Conservation (phyloP, 441 rosid species). For the Erodium trifolium region DNA sequence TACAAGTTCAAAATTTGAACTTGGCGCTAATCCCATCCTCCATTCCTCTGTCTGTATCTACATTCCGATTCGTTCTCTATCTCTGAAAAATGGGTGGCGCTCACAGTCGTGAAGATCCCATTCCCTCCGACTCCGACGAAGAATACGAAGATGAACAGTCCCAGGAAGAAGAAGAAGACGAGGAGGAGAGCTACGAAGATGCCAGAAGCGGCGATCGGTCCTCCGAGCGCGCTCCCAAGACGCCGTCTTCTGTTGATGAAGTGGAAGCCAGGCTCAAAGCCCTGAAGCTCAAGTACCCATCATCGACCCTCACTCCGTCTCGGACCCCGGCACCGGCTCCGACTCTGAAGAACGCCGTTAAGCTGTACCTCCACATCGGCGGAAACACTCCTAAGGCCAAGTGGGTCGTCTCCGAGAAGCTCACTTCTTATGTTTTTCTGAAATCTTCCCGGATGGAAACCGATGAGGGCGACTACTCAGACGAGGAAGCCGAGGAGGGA, state of each 20-base stretch:
- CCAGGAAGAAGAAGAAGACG: slow-evolving; percentile 28
- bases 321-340: slow-evolving; percentile 23
- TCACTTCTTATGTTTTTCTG: slow-evolving; percentile 15
- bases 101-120: slow-evolving; percentile 77
- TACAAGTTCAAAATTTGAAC: slow-evolving; percentile 52
- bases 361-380: slow-evolving; percentile 25
- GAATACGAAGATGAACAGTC: slow-evolving; percentile 31
- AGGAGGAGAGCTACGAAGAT: slow-evolving; percentile 47
- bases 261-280: slow-evolving; percentile 71
- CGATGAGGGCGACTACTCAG: slow-evolving; percentile 23
- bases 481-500: slow-evolving; percentile 31
- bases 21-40: slow-evolving; percentile 33
- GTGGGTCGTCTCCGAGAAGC: slow-evolving; percentile 24
- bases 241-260: slow-evolving; percentile 63
- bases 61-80: neutral
- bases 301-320: slow-evolving; percentile 21
- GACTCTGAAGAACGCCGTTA: slow-evolving; percentile 37
- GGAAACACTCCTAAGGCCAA: slow-evolving; percentile 27
- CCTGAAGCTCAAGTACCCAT: slow-evolving; percentile 70
- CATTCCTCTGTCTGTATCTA: neutral
- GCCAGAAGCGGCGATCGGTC: slow-evolving; percentile 29
- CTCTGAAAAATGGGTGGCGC: slow-evolving; percentile 48
- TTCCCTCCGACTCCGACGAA: slow-evolving; percentile 60
- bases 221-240: slow-evolving; percentile 31
- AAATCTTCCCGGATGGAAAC: slow-evolving; percentile 34